Base-by-base conservation (phyloP, 257 asterid species). In the Nicotiana attenuata region DNA sequence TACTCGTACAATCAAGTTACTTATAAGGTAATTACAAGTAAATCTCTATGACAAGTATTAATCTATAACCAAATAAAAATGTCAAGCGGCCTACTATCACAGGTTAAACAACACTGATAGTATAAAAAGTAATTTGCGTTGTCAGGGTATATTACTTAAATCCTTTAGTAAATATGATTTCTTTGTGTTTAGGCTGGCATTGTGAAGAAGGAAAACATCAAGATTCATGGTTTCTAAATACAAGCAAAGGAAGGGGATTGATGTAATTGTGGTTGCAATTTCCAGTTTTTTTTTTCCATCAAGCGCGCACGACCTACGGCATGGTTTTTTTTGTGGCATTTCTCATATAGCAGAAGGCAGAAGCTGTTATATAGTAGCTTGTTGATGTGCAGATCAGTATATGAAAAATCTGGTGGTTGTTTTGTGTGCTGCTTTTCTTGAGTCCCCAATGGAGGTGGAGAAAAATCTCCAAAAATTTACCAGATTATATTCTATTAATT, bases 171-270 rank as follows among this genome's bases (percentile, higher is more conserved):
- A 29, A 16, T 5, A 0, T 16, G 10, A 31, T 26, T 61, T n/a
- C 17, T 60, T 52, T 56, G 28, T 33, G 60, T 41, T 71, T 77
- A 81, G 84, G 80, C 80, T 71, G 81, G 81, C 59, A 71, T 81
- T 81, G 84, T 68, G 84, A 81, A 81, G 84, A 81, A 69, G 81
- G 84, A 81, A 7, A 60, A 71, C 81, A 81, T 81, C 84, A 81
- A 81, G 81, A 81, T 81, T 9, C 84, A 81, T 73, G 84, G 84
- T 56, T 81, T 81, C 35, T 81, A 71, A 59, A 78, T 20, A 69
- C 80, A 83, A 53, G 61, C 69, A 50, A 75, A 75, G 63, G 13
- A 50, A 47, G 63, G 79, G 79, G 79, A 50, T 75, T 41, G 59
- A 22, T 45, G 0, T 8, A 69, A 11, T 67, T 69, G 3, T n/a